Evolutionary conservation across 176 grass and related monocot genomes (phyloP), one percentile per base, ranked within the genome.

Genomic region (Oryza meridionalis): DNA sequence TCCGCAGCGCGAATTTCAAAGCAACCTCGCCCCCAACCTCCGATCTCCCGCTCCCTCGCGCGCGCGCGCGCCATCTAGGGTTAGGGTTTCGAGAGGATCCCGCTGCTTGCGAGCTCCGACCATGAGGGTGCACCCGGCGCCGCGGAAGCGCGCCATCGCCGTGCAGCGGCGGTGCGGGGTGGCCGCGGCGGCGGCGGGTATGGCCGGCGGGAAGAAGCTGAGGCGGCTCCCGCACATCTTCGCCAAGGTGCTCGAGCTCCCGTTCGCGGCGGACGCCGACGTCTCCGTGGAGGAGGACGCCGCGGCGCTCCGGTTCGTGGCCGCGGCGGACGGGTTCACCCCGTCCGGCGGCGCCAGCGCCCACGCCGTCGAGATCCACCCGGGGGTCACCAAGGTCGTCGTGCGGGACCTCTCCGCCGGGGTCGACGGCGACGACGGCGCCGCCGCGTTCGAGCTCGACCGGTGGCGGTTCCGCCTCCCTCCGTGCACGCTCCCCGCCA

Each of bases 201-300:
- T 13, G 46, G 71, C 29, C 53, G 79, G 88, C 11, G 80, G 90
- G 80, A 99, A 99, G 93, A 96, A 99, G 81, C 93, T 99, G 46
- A 89, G 96, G 19, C 96, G 96, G 49, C 89, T 99, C 53, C 93
- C 96, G 22, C 96, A 99, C 87, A 88, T 99, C 69, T 99, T 99
- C 83, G 92, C 89, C 26, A 90, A 94, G 88, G 89, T 99, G 40
- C 89, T 99, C 9, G 96, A 99, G 91, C 96, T 99, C 15, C 96
- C 96, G 1, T 95, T 96, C 89, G 86, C 79, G 2, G 93, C 96
- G 21, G 96, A 99, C 53, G 91, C 96, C 3, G 93, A 99, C 80
- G 96, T 99, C 17, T 45, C 80, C 43, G 44, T 98, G 6, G 87
- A 95, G 87, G 96, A 99, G 83, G 93, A 91, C 43, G 79, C 91